These are phyloP conservation scores for Coriolopsis trogii DNA, from an alignment of 1,284 basidiomycete species.

Conservation along the genomic window DNA sequence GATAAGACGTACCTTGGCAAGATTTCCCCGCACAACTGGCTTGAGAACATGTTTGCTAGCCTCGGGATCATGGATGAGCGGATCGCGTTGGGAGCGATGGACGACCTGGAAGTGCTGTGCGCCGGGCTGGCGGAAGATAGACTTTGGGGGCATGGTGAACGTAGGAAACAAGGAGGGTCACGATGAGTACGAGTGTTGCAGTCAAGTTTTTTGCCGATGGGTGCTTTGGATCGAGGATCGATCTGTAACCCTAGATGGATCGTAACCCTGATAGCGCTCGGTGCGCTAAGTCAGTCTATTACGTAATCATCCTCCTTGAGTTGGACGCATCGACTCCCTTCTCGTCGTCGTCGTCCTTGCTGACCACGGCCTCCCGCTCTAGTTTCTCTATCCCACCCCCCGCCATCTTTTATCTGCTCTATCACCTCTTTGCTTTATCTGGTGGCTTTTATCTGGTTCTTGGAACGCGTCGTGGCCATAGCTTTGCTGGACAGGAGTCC, in stretches of 20 bases:
- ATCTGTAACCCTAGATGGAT: conserved; percentile 21
- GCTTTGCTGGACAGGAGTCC: conserved; percentile 16
- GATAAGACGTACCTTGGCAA: conserved; percentile 56
- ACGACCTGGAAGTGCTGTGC: conserved; percentile 96
- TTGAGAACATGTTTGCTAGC: conserved; percentile 90
- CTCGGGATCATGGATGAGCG: conserved; percentile 92
- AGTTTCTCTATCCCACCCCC: not conserved
- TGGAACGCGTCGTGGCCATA: conserved; percentile 15
- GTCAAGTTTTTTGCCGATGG: conserved; percentile 8
- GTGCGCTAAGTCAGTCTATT: conserved; percentile 14
- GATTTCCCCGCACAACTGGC: conserved; percentile 73
- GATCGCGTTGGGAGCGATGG: conserved; percentile 95
- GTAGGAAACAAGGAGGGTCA: not conserved
- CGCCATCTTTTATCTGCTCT: not conserved
- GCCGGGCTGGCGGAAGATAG: conserved; percentile 88
- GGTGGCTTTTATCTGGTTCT: conserved; percentile 1
- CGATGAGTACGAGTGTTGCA: not conserved
- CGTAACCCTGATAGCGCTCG: conserved; percentile 20
- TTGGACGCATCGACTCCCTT: conserved; percentile 21
- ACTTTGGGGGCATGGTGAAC: conserved; percentile 73
- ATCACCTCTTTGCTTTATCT: not conserved
- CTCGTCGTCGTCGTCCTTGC: conserved; percentile 20
- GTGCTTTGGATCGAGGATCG: conserved; percentile 23
- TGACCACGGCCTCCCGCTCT: conserved; percentile 13
- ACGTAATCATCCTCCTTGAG: conserved; percentile 26